Evolutionary conservation across 75 land plant species (phyloP), one percentile per base, ranked within the genome.

Genomic region (Gnetum montanum): DNA sequence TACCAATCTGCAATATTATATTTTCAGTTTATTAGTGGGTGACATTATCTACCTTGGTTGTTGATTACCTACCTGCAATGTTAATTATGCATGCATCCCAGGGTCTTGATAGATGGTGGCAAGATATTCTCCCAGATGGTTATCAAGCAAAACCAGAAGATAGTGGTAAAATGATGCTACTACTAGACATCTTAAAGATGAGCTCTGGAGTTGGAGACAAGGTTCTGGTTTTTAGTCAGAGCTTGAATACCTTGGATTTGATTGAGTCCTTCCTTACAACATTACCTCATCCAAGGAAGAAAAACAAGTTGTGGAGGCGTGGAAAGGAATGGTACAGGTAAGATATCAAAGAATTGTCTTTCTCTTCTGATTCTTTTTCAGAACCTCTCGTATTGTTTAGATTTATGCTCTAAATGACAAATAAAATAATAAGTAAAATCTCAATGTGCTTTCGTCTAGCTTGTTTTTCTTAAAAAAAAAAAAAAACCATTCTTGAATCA

Each of bases 241-340:
- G 96, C 62, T 65, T 94, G 49, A 64, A 74, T 15, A 94, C 98
- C 15, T 61, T 94, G 24, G 97, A 94, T 66, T 72, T 94, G 13
- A 85, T 94, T 64, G 98, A 94, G 57, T 43, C 53, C 8, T 90
- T 77, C 71, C 69, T 94, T 16, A 76, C 76, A 53, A 85, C 55
- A 61, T 49, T 86, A 31, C 84, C 80, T 10, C 77, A 75, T 11
- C 52, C 13, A n/a, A 69, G 62, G 27, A 78, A 65, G 54, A 57
- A 64, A 23, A 70, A 64, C 23, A 78, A 86, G 59, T 70, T 15
- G 37, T 94, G 98, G 98, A 85, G 79, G 49, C 70, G 63, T 46
- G 81, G 82, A 24, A 86, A 83, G 49, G 96, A 94, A 52, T 94
- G 98, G 98, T 90, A 90, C 67, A 89, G 98, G 98, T 94, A 65